Evolutionary conservation across 805 yeast species (phyloP).

Genomic region (Priceomyces carsonii): DNA sequence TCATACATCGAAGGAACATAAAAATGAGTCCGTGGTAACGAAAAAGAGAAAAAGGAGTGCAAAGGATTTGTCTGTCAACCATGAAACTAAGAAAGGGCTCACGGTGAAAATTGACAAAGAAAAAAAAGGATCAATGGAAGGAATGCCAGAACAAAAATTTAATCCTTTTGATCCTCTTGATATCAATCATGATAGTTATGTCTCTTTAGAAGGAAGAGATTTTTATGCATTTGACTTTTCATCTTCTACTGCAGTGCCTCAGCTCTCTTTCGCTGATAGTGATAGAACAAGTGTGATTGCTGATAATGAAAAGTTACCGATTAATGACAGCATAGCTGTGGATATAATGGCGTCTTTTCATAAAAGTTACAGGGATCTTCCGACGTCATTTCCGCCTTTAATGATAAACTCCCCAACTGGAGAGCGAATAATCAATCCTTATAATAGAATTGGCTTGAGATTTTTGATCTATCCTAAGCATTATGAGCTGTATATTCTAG

Average conservation of each 20-base stretch:
- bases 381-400: constrained; percentile 38
- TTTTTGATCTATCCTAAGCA: constrained; percentile 46
- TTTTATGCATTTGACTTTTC: constrained; percentile 35
- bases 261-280: constrained; percentile 16
- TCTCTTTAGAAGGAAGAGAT: constrained; percentile 24
- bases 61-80: too few species aligned
- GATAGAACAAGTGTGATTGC: constrained; percentile 14
- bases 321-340: constrained; percentile 31
- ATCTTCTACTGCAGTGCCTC: constrained; percentile 18
- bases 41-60: too few species aligned
- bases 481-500: constrained; percentile 50
- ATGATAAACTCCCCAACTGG: constrained; percentile 12
- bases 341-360: constrained; percentile 27
- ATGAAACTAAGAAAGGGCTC: too few species aligned
- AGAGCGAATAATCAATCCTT: constrained; percentile 21
- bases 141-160: constrained; percentile 29
- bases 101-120: too few species aligned
- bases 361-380: constrained; percentile 34
- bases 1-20: too few species aligned
- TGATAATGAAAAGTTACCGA: constrained; percentile 18
- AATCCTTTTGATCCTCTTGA: constrained; percentile 43
- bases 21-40: too few species aligned
- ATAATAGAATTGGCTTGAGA: constrained; percentile 31
- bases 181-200: constrained; percentile 31
- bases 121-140: too few species aligned